Evolutionary conservation across 2,329 filamentous ascomycete species (phyloP), one percentile per base, ranked within the genome.

Genomic region (Xylariales sp.): DNA sequence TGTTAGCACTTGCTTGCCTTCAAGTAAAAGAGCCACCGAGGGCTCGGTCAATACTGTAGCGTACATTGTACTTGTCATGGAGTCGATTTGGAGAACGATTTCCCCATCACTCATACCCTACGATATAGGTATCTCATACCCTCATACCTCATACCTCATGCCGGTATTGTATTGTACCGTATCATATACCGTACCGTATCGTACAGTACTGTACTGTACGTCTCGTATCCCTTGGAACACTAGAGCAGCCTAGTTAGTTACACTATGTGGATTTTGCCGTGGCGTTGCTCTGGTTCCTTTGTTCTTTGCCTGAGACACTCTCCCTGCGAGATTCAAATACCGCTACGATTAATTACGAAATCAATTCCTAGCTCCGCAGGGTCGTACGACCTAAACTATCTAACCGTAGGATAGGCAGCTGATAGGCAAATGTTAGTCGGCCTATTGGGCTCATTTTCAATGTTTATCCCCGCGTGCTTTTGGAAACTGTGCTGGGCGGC

Each of bases 281-380:
- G 54, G 48, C 48, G 48, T n/a, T 64, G 39, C 34, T 36, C n/a
- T 3, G 23, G 30, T 43, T 23, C 49, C 55, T 49, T 54, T 60
- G 32, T 62, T 45, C 41, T 50, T 36, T 28, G 28, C 36, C 36
- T 57, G 46, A 67, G 59, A 62, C 64, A 59, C 57, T 62, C 57
- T 65, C 53, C 30, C 45, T 55, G 34, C 46, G 28, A 46, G 32
- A 39, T 41, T 43, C 28, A 45, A 50, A 39, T 28, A 5, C 3
- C 10, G 5, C 46, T 49, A 49, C 9, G 30, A 30, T 23, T 49
- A 45, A 14, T 9, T n/a, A 45, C 28, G 34, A 23, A 48, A 43
- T 46, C 48, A 66, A 48, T 23, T 30, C 54, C 30, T 16, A 45
- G 23, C 43, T 36, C 54, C 59, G 36, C 45, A 12, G 14, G 36